Evolutionary conservation across 805 yeast genomes (phyloP), one percentile per base, ranked within the genome.

Genomic region (Candida mattraensis): DNA sequence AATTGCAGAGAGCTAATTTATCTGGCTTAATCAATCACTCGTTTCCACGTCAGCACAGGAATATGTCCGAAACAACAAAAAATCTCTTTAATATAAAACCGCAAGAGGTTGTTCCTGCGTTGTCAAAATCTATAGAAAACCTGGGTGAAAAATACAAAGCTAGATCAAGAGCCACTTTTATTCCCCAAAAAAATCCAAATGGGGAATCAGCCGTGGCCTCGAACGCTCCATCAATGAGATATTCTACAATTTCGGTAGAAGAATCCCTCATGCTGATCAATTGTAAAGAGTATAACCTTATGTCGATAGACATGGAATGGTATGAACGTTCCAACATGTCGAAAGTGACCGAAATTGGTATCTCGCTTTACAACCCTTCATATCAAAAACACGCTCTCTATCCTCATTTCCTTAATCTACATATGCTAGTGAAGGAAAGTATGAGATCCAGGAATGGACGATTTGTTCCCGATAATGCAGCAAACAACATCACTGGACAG

Each of bases 321-420:
- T 27, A 28, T 24, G 48, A 39, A 28, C 14, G 7, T 20, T 27
- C 26, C 27, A 22, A 25, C 5, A 38, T 39, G 35, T 29, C 41
- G 11, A 39, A 44, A 33, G 40, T 58, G n/a, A 45, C 50, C 5
- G 64, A 59, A 30, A 40, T 58, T 15, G 64, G 64, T 3, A 24
- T 58, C 12, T 50, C 56, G 2, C 35, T 58, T 8, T 59, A 59
- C 32, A 55, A 56, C 16, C 64, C 64, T 11, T 16, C 31, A 6
- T 51, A 57, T 27, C 64, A 59, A 38, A 44, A 35, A 12, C 28
- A 42, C 21, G 41, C 63, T 7, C 28, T 54, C 5, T 44, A 56
- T 31, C 67, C 67, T 3, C 61, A 61, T 40, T 48, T 58, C 21
- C 26, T 49, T 12, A 53, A 49, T 24, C 28, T 54, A 18, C 64